Percentiles rank a stretch among this genome's conserved stretches.
Conservation (phyloP, 495 filamentous ascomycete genomes). For the Parmelia sp. region DNA sequence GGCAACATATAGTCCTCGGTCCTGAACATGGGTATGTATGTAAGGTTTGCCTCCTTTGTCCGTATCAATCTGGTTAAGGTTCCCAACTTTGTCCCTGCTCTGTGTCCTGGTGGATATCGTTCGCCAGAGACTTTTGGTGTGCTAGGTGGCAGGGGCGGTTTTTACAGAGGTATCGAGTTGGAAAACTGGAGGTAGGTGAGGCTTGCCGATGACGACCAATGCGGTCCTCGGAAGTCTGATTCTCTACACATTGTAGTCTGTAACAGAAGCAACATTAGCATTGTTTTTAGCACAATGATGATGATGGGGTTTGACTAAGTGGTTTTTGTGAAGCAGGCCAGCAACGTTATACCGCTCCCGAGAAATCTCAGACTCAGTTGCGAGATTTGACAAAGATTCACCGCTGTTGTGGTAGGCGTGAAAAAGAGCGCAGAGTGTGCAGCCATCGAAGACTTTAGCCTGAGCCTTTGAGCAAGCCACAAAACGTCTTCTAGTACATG, state of each 20-base stretch:
- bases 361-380: neutral
- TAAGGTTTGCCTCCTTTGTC: neutral
- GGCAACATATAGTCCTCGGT: neutral
- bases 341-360: neutral
- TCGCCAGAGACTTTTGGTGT: neutral
- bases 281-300: neutral
- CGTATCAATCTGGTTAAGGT: neutral
- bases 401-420: neutral
- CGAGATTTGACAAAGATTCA: neutral
- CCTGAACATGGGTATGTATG: neutral
- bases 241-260: too few species aligned
- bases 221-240: neutral
- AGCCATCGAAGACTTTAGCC: neutral
- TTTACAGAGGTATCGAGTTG: neutral
- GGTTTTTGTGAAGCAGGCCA: neutral
- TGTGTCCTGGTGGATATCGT: neutral
- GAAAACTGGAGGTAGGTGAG: neutral
- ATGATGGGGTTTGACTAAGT: neutral
- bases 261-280: too few species aligned
- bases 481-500: neutral
- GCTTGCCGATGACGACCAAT: neutral
- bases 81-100: neutral
- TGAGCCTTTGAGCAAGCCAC: too few species aligned
- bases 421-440: neutral
- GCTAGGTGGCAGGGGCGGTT: neutral